A percentile compares a stretch with the other conserved stretches of the same genome.
phyloP scores from a whole-genome alignment of 2,329 filamentous ascomycete species.

The Amylocarpus encephaloides region DNA sequence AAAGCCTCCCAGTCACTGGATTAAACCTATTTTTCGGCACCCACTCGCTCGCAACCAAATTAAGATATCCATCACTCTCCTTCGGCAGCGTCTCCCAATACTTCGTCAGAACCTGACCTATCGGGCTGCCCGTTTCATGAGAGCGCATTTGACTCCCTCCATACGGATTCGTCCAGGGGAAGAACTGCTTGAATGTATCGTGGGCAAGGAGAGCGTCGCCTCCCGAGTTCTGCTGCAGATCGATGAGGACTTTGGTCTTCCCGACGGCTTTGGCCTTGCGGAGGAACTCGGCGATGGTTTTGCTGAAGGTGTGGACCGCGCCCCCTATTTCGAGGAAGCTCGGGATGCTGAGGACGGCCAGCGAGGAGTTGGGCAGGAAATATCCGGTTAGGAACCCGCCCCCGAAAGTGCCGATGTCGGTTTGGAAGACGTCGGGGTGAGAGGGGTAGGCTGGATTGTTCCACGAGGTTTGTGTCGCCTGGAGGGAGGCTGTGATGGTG shows the following conservation, averaged over 20 bases:
- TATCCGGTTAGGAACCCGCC: conserved; percentile 21
- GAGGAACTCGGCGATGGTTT: conserved; percentile 36
- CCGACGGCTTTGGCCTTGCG: conserved; percentile 37
- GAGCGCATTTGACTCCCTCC: conserved; percentile 21
- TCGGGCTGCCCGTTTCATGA: conserved; percentile 16
- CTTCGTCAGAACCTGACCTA: conserved; percentile 17
- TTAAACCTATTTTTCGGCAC: conserved; percentile 15
- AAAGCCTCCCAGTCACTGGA: conserved; percentile 15
- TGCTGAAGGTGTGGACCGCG: conserved; percentile 28
- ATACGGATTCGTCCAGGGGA: conserved; percentile 27
- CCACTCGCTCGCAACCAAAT: conserved; percentile 18
- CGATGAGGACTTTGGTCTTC: conserved; percentile 55
- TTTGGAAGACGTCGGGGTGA: conserved; percentile 16
- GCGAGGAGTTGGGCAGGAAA: conserved; percentile 18
- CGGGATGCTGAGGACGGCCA: conserved; percentile 36
- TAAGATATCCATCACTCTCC: conserved; percentile 12
- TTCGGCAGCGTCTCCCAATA: conserved; percentile 17
- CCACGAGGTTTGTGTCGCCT: conserved; percentile 4
- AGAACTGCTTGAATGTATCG: conserved; percentile 41
- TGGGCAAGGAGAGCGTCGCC: conserved; percentile 53
- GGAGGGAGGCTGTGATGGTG: background rate
- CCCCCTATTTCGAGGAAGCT: conserved; percentile 31
- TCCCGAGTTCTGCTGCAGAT: conserved; percentile 54
- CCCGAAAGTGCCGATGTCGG: conserved; percentile 17
- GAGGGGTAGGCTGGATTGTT: conserved; percentile 16